Conservation (phyloP, 1,284 basidiomycete species). For the Schizopora paradoxa region DNA sequence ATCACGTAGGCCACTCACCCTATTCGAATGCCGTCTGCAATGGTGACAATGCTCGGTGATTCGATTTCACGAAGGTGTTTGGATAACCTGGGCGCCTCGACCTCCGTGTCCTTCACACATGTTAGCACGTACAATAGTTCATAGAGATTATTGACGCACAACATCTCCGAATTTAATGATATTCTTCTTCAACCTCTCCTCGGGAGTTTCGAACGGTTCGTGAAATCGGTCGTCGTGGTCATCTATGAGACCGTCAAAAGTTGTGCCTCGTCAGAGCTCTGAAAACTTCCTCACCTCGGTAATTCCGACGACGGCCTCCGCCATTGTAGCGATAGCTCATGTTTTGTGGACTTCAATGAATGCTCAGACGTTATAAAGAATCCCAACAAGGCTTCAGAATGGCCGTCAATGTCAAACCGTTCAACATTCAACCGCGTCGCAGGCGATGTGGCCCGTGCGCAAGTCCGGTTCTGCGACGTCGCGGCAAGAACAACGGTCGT, state of each 20-base stretch:
- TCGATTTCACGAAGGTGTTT: constrained; percentile 57
- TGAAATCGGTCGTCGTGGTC: constrained; percentile 57
- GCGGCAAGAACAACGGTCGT: too few species aligned
- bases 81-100: constrained; percentile 65
- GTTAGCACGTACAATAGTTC: constrained; percentile 6
- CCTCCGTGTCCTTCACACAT: constrained; percentile 53
- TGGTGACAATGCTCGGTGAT: constrained; percentile 43
- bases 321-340: constrained; percentile 47
- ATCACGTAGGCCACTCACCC: constrained; percentile 42
- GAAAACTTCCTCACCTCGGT: constrained; percentile 39
- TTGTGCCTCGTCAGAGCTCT: neutral
- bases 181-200: constrained; percentile 61
- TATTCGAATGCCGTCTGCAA: constrained; percentile 72
- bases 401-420: too few species aligned
- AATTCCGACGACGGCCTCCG: constrained; percentile 35
- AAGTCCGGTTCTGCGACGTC: too few species aligned
- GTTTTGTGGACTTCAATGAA: neutral
- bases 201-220: constrained; percentile 62
- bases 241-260: constrained; percentile 27
- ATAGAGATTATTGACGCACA: constrained; percentile 40
- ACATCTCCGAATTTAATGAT: constrained; percentile 80
- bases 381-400: too few species aligned
- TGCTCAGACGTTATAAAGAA: neutral
- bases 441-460: too few species aligned
- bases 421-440: too few species aligned